These are phyloP conservation scores for Pyrenochaeta sp. DNA, from an alignment of 2,329 filamentous ascomycete species.

Conservation along the genomic window DNA sequence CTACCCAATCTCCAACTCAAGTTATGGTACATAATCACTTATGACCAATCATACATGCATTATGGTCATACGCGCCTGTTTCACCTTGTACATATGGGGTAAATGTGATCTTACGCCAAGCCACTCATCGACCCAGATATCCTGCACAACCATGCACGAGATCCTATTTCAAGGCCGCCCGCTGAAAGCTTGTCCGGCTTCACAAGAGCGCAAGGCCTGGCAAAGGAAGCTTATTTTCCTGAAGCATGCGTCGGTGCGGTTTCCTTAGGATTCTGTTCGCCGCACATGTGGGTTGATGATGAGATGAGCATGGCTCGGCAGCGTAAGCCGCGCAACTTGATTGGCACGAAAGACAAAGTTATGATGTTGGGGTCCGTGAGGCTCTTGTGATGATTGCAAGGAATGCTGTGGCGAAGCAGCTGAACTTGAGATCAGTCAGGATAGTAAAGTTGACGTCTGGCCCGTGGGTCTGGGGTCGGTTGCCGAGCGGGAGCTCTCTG, in stretches of 20 bases:
- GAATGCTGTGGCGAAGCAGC: background rate
- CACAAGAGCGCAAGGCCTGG: background rate
- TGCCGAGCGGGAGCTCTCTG: background rate
- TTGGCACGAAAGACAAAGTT: background rate
- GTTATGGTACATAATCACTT: background rate
- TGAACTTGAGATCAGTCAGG: background rate
- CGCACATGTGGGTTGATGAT: background rate
- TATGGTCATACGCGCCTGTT: background rate
- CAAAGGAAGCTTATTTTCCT: conserved; percentile 1
- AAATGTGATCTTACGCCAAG: background rate
- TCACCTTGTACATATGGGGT: background rate
- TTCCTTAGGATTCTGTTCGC: background rate
- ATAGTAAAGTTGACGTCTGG: background rate
- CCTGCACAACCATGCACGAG: background rate
- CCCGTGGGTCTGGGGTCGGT: background rate
- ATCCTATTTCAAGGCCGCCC: background rate
- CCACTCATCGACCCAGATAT: background rate
- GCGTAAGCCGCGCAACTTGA: background rate
- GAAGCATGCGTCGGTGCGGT: background rate
- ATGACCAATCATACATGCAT: background rate
- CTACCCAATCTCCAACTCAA: background rate
- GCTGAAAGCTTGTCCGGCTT: background rate
- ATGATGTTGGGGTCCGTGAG: background rate
- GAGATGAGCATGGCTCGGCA: background rate
- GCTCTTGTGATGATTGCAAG: background rate